Evolutionary conservation across 148 eudicot genomes (phyloP).

Genomic region (Vaccinium corymbosum): DNA sequence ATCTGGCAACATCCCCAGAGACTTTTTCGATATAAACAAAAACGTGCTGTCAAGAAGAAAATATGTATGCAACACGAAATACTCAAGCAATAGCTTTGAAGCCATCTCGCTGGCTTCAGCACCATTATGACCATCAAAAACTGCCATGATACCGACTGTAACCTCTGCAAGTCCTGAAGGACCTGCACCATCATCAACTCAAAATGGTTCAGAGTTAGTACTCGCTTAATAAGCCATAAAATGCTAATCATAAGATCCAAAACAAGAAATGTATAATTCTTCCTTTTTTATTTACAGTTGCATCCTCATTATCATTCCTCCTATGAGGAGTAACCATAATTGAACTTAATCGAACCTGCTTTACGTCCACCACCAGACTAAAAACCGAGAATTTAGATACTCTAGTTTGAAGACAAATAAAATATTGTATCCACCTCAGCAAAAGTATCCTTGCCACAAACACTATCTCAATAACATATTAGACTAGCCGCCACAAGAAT

Average conservation of each 20-base stretch:
- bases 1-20: conserved; percentile 41
- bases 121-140: conserved; percentile 98
- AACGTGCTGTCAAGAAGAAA: conserved; percentile 84
- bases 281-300: not conserved
- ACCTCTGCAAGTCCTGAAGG: conserved; percentile 62
- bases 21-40: conserved; percentile 48
- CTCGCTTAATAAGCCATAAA: not conserved
- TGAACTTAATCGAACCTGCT: not conserved
- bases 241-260: not conserved
- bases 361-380: not conserved
- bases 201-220: conserved; percentile 1
- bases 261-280: not conserved
- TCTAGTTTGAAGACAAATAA: not conserved
- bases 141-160: conserved; percentile 65
- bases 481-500: not conserved
- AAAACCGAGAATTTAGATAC: not conserved
- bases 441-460: not conserved
- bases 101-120: conserved; percentile 98
- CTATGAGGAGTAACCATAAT: not conserved
- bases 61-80: conserved; percentile 75
- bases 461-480: not conserved
- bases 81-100: conserved; percentile 78
- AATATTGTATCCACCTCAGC: not conserved
- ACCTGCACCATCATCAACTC: conserved; percentile 43
- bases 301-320: not conserved